Conservation (phyloP, 257 asterid genomes). For the Gentiana straminea region DNA sequence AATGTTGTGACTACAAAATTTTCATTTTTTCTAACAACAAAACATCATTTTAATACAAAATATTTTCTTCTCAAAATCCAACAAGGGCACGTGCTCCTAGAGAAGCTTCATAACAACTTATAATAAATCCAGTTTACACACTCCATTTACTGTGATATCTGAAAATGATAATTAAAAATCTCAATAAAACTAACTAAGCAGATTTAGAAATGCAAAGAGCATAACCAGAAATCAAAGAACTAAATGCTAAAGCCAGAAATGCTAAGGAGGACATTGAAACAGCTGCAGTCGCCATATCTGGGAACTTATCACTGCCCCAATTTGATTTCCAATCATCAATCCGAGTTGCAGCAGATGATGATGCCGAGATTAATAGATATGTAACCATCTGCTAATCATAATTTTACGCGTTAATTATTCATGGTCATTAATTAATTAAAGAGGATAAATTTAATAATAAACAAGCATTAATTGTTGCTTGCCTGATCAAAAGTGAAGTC, state of each 20-base stretch:
- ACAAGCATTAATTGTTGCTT: conserved; percentile 8
- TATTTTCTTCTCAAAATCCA: too few relatives aligned
- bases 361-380: conserved; percentile 83
- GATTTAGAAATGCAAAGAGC: conserved; percentile 45
- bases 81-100: too few relatives aligned
- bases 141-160: too few relatives aligned
- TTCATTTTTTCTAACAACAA: too few relatives aligned
- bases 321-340: conserved; percentile 64
- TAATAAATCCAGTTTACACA: too few relatives aligned
- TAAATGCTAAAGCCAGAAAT: conserved; percentile 56
- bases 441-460: neutral
- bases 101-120: too few relatives aligned
- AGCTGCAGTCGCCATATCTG: conserved; percentile 61
- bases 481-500: conserved; percentile 82
- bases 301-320: conserved; percentile 83
- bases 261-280: conserved; percentile 67
- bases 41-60: too few relatives aligned
- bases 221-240: conserved; percentile 75
- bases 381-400: conserved; percentile 47
- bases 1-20: too few relatives aligned
- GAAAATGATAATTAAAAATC: neutral
- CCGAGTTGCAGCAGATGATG: conserved; percentile 69
- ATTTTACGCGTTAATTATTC: neutral
- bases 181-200: conserved; percentile 4
- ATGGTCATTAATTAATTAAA: neutral